Base-by-base conservation (phyloP, 1,284 basidiomycete genomes). In the Marasmius fiardii region DNA sequence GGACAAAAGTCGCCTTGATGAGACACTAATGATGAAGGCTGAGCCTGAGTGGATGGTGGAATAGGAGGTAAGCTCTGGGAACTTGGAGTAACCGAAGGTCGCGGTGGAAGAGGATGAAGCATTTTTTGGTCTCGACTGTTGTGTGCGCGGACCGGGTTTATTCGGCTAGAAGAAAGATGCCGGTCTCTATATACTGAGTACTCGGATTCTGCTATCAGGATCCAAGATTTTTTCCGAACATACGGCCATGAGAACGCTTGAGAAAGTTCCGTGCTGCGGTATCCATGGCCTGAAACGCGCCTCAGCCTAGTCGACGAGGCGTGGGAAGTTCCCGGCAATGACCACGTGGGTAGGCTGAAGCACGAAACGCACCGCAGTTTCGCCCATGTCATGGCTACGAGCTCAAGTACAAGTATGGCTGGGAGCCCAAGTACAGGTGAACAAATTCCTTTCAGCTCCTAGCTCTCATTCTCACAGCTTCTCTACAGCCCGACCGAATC, bases 401-500 rank as follows among this genome's bases (percentile, higher is more conserved):
- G 39, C n/a, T 7, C 39, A 20, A 41, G 39, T 41, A 20, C 7
- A 14, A n/a, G n/a, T 41, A 41, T 41, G 39, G 16, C 16, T 6
- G 20, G 11, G n/a, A 41, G 39, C 11, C 11, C 16, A 41, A 20
- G 39, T 41, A 41, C 39, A 16, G 39, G 16, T 41, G n/a, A 12
- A 12, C 39, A 14, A 14, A 7, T 16, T 18, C 20, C 20, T 2
- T n/a, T 41, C 39, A 18, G 4, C 37, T 20, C 18, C n/a, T 16
- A 8, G 16, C 16, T 14, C 11, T n/a, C 44, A 26, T 26, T 33
- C 31, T 49, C 7, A 26, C 28, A 33, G 10, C 10, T 8, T 31
- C 8, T n/a, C 47, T 18, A 24, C 10, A 49, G 47, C n/a, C 35
- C 54, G 59, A 28, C 57, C 54, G 23, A 43, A 24, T 18, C 23